Percentiles rank a stretch among this genome's conserved stretches.
Conservation (phyloP, 805 yeast genomes). For the Jamesozyma lodderae region DNA sequence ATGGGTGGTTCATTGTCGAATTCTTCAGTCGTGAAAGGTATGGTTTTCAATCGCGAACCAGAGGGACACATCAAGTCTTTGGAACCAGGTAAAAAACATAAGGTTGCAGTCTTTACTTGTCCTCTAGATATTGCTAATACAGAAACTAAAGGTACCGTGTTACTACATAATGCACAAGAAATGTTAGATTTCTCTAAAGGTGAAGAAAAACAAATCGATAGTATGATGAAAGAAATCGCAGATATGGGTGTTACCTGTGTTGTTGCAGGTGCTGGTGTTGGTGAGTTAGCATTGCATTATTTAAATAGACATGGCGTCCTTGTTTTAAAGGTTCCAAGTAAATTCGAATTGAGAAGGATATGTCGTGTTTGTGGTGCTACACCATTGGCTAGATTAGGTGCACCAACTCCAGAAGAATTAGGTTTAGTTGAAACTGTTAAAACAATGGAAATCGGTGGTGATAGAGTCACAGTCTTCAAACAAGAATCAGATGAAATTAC, state of each 20-base stretch:
- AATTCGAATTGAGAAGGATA: slow-evolving; percentile 87
- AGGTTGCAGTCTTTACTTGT: slow-evolving; percentile 87
- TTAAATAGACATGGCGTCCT: slow-evolving; percentile 78
- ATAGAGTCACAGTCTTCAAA: slow-evolving; percentile 87
- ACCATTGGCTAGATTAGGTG: slow-evolving; percentile 87
- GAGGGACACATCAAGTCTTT: slow-evolving; percentile 77
- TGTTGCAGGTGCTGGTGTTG: slow-evolving; percentile 89
- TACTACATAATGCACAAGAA: slow-evolving; percentile 91
- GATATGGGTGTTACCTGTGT: slow-evolving; percentile 83
- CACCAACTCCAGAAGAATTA: slow-evolving; percentile 91
- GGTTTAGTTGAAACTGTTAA: slow-evolving; percentile 83
- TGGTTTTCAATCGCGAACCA: slow-evolving; percentile 98
- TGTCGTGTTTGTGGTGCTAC: slow-evolving; percentile 97
- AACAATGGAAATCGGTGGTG: slow-evolving; percentile 93
- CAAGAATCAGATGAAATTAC: slow-evolving; percentile 57
- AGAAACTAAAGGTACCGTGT: slow-evolving; percentile 97
- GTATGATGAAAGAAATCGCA: slow-evolving; percentile 68
- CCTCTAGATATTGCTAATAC: slow-evolving; percentile 93
- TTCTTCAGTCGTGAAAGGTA: slow-evolving; percentile 83
- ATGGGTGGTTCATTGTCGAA: slow-evolving; percentile 78
- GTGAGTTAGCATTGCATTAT: slow-evolving; percentile 89
- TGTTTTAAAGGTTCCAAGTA: slow-evolving; percentile 83
- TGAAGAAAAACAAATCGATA: slow-evolving; percentile 89
- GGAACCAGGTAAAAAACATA: slow-evolving; percentile 42
- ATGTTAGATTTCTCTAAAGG: slow-evolving; percentile 95